Conservation (phyloP, 805 yeast genomes). For the Yamadazyma sp. region DNA sequence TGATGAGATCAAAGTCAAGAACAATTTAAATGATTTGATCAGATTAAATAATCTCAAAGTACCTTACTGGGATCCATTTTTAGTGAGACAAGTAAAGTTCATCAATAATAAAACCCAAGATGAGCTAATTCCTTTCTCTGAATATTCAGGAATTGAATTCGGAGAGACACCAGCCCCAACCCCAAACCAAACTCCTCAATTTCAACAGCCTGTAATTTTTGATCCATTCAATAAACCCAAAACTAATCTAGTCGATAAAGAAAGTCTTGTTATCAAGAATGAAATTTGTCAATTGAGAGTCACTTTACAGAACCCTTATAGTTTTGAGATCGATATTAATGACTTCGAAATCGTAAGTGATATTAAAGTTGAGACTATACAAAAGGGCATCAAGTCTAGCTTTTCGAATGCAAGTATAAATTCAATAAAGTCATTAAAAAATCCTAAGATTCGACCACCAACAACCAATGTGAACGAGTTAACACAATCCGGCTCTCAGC, state of each 20-base stretch:
- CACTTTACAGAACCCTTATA: constrained; percentile 73
- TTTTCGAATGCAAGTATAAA: not conserved
- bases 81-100: constrained; percentile 52
- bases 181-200: constrained; percentile 3
- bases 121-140: constrained; percentile 42
- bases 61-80: constrained; percentile 71
- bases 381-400: constrained; percentile 7
- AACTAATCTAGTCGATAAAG: constrained; percentile 44
- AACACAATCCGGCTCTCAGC: not conserved
- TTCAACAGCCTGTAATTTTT: constrained; percentile 26
- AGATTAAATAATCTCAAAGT: constrained; percentile 22
- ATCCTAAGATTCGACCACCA: too few relatives aligned
- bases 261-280: constrained; percentile 32
- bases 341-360: constrained; percentile 40
- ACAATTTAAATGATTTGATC: constrained; percentile 23
- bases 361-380: constrained; percentile 27
- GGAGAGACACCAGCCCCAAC: constrained; percentile 10
- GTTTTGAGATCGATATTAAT: constrained; percentile 63
- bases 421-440: not conserved
- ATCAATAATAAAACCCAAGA: constrained; percentile 21
- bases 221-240: constrained; percentile 47
- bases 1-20: constrained; percentile 52
- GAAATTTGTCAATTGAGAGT: constrained; percentile 60
- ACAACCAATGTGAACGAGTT: not conserved
- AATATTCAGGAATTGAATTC: constrained; percentile 8